Evolutionary conservation across 2,329 filamentous ascomycete genomes (phyloP).

Genomic region (Pleoardoris graminearum): DNA sequence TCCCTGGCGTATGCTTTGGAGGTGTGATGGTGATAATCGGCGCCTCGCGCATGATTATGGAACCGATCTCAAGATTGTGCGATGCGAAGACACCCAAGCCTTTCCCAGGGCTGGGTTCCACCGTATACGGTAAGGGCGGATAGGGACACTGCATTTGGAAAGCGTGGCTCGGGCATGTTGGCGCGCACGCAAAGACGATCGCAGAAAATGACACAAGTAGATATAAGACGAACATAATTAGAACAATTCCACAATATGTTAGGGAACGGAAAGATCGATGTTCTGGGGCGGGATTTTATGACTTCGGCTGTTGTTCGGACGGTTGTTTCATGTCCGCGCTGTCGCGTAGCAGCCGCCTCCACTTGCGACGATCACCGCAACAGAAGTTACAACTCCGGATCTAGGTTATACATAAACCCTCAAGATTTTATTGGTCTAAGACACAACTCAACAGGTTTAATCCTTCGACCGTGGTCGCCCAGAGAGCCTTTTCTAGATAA

Average conservation of each 20-base stretch:
- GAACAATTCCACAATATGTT: neutral
- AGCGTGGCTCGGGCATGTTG: constrained; percentile 15
- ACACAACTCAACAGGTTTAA: no score
- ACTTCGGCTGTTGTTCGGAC: constrained; percentile 1
- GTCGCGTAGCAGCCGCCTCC: constrained; percentile 5
- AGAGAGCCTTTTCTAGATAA: no score
- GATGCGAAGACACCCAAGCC: constrained; percentile 50
- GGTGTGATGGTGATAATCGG: constrained; percentile 43
- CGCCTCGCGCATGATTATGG: constrained; percentile 47
- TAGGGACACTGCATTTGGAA: constrained; percentile 23
- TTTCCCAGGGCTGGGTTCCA: constrained; percentile 42
- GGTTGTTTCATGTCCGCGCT: constrained; percentile 9
- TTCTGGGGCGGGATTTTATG: neutral
- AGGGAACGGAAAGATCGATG: neutral
- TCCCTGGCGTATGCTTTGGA: constrained; percentile 27
- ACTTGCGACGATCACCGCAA: constrained; percentile 1
- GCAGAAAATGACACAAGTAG: neutral
- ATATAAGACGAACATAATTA: neutral
- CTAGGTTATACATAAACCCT: no score
- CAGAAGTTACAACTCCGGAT: neutral
- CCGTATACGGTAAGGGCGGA: constrained; percentile 29
- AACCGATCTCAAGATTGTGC: constrained; percentile 40
- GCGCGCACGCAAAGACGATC: constrained; percentile 8
- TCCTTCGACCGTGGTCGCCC: no score
- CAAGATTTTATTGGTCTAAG: no score